These are phyloP conservation scores for Beauveria scarabaeidicola DNA, from an alignment of 2,329 filamentous ascomycete species.

Conservation along the genomic window DNA sequence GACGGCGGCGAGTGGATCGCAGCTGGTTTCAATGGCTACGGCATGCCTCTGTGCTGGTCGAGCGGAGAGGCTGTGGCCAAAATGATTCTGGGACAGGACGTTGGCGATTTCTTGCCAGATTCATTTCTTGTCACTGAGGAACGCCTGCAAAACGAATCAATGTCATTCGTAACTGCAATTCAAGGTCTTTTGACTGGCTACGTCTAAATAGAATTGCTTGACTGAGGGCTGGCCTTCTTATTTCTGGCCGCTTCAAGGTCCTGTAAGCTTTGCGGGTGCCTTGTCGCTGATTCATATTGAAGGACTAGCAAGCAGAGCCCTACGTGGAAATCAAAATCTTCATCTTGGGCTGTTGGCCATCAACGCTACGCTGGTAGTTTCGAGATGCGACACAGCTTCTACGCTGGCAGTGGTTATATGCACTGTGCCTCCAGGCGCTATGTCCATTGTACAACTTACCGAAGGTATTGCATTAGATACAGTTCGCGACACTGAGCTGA, in stretches of 20 bases:
- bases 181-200: not conserved
- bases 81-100: conserved; percentile 19
- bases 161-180: not conserved
- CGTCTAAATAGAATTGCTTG: not conserved
- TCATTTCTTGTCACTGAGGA: conserved; percentile 16
- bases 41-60: conserved; percentile 43
- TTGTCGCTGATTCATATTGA: too few relatives aligned
- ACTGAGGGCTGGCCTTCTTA: not conserved
- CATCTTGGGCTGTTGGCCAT: too few relatives aligned
- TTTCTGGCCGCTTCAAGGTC: not conserved
- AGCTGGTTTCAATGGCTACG: conserved; percentile 39
- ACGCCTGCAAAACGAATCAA: not conserved
- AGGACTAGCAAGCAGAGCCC: too few relatives aligned
- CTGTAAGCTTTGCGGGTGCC: too few relatives aligned
- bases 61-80: conserved; percentile 31
- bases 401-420: too few relatives aligned
- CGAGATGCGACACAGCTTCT: too few relatives aligned
- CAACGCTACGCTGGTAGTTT: too few relatives aligned
- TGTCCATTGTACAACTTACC: too few relatives aligned
- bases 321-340: too few relatives aligned
- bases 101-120: conserved; percentile 16
- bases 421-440: too few relatives aligned
- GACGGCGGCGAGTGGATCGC: conserved; percentile 37
- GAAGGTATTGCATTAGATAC: too few relatives aligned
- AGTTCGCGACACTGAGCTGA: too few relatives aligned